Conservation (phyloP, 2,329 filamentous ascomycete species). For the Penicillium psychrosexuale region DNA sequence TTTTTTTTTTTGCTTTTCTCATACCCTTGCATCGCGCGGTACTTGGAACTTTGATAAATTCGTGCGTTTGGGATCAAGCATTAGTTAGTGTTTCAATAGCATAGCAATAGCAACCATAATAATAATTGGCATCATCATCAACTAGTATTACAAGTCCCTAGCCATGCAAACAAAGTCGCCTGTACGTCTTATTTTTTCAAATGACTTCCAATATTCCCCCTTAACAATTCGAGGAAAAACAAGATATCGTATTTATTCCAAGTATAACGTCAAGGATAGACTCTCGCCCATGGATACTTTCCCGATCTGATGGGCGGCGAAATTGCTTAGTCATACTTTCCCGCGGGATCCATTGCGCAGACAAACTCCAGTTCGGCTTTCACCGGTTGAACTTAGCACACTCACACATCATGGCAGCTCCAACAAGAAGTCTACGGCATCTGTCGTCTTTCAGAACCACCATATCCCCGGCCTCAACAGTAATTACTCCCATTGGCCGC, state of each 20-base stretch:
- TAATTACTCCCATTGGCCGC: slow-evolving; percentile 18
- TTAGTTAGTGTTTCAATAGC: slow-evolving; percentile 17
- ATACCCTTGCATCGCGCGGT: slow-evolving; percentile 27
- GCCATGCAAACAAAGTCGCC: background rate
- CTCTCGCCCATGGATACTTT: background rate
- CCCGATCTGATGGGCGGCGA: background rate
- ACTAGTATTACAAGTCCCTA: background rate
- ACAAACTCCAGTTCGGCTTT: slow-evolving; percentile 6
- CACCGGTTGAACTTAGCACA: slow-evolving; percentile 8
- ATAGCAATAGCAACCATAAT: slow-evolving; percentile 20
- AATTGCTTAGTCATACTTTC: slow-evolving; percentile 6
- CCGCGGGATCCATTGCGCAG: slow-evolving; percentile 4
- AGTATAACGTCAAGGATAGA: background rate
- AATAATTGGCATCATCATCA: slow-evolving; percentile 15
- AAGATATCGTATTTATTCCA: background rate
- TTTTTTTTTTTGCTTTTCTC: slow-evolving; percentile 1
- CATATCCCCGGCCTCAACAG: slow-evolving; percentile 15
- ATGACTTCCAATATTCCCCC: background rate
- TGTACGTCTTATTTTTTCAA: background rate
- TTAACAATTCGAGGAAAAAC: background rate
- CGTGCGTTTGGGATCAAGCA: background rate
- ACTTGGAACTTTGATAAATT: slow-evolving; percentile 7
- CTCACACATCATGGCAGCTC: slow-evolving; percentile 32
- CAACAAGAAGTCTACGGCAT: slow-evolving; percentile 32
- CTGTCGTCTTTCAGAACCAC: slow-evolving; percentile 30